These are phyloP conservation scores for Exserohilum turcica DNA, from an alignment of 2,329 filamentous ascomycete species.

Conservation along the genomic window DNA sequence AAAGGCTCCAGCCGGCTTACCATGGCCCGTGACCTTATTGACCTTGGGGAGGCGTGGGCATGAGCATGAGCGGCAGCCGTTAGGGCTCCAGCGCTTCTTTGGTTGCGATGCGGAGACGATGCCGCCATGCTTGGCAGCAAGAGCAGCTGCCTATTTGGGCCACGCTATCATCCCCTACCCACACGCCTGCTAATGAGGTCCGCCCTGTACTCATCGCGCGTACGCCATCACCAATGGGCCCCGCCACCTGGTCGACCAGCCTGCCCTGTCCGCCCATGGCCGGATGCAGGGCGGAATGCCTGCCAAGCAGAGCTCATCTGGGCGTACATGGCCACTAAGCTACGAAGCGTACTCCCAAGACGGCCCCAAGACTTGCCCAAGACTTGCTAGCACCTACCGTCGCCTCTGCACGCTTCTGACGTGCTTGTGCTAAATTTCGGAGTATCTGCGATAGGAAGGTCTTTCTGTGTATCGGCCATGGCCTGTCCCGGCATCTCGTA, in stretches of 20 bases:
- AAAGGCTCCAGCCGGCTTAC: constrained; percentile 10
- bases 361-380: constrained; percentile 26
- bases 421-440: constrained; percentile 39
- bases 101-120: constrained; percentile 14
- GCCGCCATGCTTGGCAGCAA: constrained; percentile 21
- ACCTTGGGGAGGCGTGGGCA: constrained; percentile 1
- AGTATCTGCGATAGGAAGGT: constrained; percentile 44
- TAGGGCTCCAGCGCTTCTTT: constrained; percentile 5
- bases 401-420: constrained; percentile 28
- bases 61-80: not conserved
- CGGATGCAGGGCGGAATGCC: constrained; percentile 16
- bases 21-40: not conserved
- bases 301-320: constrained; percentile 22
- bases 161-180: constrained; percentile 17
- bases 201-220: not conserved
- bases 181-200: constrained; percentile 1
- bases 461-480: constrained; percentile 23
- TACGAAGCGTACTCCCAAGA: constrained; percentile 19
- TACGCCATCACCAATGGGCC: constrained; percentile 5
- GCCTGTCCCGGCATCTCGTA: constrained; percentile 23
- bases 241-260: constrained; percentile 7
- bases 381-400: constrained; percentile 15
- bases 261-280: constrained; percentile 14
- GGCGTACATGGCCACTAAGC: constrained; percentile 19
- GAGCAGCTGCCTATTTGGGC: constrained; percentile 26